Evolutionary conservation across 2,329 filamentous ascomycete species (phyloP).

Genomic region (Penicillium sp.): DNA sequence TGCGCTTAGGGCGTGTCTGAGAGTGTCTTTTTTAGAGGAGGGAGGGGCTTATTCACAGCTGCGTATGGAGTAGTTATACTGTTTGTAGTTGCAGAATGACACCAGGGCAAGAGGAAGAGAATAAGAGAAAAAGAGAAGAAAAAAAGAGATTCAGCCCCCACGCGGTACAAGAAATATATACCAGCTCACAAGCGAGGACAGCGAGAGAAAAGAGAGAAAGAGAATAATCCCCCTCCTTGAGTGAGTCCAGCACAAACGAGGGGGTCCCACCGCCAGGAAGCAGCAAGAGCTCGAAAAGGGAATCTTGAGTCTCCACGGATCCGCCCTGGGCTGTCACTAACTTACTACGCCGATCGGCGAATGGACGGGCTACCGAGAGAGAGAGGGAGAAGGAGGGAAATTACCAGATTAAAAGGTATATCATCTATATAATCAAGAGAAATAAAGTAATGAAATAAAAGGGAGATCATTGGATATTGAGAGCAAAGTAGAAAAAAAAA

Average conservation of each 20-base stretch:
- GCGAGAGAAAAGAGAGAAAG: not conserved
- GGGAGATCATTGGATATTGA: too few relatives aligned
- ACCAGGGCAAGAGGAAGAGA: not conserved
- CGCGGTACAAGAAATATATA: not conserved
- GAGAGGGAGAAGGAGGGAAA: not conserved
- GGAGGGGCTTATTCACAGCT: not conserved
- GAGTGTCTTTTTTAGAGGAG: not conserved
- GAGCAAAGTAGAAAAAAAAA: not conserved
- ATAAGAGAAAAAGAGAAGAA: not conserved
- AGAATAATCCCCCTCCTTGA: not conserved
- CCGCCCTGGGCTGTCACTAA: constrained; percentile 7
- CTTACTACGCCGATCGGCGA: constrained; percentile 10
- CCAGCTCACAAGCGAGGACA: not conserved
- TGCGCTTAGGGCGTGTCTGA: constrained; percentile 17
- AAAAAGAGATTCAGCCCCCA: not conserved
- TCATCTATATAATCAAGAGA: not conserved
- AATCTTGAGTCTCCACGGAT: constrained; percentile 23
- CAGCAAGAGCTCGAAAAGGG: constrained; percentile 21
- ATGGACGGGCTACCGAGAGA: not conserved
- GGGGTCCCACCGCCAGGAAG: constrained; percentile 20
- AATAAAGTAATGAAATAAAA: too few relatives aligned
- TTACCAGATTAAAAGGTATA: not conserved
- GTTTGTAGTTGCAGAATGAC: not conserved
- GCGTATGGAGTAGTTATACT: not conserved
- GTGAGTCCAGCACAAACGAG: not conserved